Conservation (phyloP, 1,284 basidiomycete genomes). For the Sporisorium reilianum region DNA sequence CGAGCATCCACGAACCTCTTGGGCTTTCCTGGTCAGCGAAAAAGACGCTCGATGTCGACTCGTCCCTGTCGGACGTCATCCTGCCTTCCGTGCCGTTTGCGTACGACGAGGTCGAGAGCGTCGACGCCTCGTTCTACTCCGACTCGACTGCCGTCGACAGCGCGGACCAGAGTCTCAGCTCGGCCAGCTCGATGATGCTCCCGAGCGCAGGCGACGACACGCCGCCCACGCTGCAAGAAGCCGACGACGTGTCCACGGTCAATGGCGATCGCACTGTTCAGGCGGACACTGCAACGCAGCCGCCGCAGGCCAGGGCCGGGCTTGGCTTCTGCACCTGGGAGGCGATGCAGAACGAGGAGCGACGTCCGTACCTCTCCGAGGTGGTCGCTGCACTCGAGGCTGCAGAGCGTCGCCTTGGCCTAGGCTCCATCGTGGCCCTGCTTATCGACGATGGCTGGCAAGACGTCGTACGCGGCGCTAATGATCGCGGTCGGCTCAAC, state of each 20-base stretch:
- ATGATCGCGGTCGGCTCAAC: constrained; percentile 36
- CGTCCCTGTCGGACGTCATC: constrained; percentile 13
- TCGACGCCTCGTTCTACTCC: constrained; percentile 33
- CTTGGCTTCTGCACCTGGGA: constrained; percentile 54
- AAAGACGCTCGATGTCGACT: constrained; percentile 17
- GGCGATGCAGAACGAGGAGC: constrained; percentile 34
- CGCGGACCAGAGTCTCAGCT: constrained; percentile 2
- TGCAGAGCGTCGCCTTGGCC: constrained; percentile 25
- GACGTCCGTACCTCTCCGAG: constrained; percentile 35
- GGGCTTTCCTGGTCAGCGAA: constrained; percentile 39
- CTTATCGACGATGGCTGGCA: constrained; percentile 55
- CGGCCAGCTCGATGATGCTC: constrained; percentile 17
- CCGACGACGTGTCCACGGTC: constrained; percentile 19
- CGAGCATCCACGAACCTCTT: constrained; percentile 26
- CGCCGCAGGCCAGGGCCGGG: constrained; percentile 12
- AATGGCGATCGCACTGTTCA: constrained; percentile 23
- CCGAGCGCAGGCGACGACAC: constrained; percentile 4
- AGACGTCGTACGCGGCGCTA: constrained; percentile 14
- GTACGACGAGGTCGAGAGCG: constrained; percentile 17
- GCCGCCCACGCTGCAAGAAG: neutral
- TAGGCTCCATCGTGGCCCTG: constrained; percentile 30
- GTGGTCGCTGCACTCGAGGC: constrained; percentile 36
- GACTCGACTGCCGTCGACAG: constrained; percentile 34
- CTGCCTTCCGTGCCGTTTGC: constrained; percentile 6
- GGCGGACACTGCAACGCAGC: constrained; percentile 2